Evolutionary conservation across 148 eudicot genomes (phyloP).

Genomic region (Heliosperma pusillum): DNA sequence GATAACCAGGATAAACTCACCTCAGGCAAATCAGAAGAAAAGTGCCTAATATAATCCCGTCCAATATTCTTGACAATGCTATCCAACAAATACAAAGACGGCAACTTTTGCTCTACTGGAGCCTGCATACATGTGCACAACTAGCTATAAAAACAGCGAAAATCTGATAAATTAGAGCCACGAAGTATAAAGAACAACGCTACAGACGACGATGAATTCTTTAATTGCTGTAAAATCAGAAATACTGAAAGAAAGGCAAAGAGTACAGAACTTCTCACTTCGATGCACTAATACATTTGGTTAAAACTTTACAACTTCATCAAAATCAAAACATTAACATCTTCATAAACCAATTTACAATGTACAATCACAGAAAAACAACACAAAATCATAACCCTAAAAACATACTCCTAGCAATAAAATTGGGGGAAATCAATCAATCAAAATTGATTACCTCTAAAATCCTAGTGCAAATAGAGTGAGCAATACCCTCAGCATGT

Average conservation of each 20-base stretch:
- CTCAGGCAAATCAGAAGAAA: constrained; percentile 82
- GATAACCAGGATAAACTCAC: constrained; percentile 38
- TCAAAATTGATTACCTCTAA: constrained; percentile 55
- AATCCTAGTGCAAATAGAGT: constrained; percentile 72
- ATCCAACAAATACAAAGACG: constrained; percentile 90
- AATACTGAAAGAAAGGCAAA: background rate
- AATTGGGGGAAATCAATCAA: background rate
- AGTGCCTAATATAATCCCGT: constrained; percentile 62
- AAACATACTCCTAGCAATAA: background rate
- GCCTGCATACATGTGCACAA: constrained; percentile 56
- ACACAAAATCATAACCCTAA: constrained; percentile 29
- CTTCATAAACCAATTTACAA: constrained; percentile 20
- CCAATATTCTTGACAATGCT: constrained; percentile 98
- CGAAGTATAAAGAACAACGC: too few species aligned
- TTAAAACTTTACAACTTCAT: constrained; percentile 27
- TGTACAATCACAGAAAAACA: constrained; percentile 4
- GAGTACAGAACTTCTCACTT: constrained; percentile 10
- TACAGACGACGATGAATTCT: background rate
- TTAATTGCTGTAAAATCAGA: background rate
- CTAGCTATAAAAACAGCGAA: constrained; percentile 21
- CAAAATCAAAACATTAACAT: constrained; percentile 1
- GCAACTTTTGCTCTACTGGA: constrained; percentile 81
- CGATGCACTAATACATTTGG: constrained; percentile 18
- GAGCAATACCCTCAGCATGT: constrained; percentile 71
- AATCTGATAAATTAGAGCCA: too few species aligned